Base-by-base conservation (phyloP, 768 basidiomycete genomes). In the Leccinum barrowsii region DNA sequence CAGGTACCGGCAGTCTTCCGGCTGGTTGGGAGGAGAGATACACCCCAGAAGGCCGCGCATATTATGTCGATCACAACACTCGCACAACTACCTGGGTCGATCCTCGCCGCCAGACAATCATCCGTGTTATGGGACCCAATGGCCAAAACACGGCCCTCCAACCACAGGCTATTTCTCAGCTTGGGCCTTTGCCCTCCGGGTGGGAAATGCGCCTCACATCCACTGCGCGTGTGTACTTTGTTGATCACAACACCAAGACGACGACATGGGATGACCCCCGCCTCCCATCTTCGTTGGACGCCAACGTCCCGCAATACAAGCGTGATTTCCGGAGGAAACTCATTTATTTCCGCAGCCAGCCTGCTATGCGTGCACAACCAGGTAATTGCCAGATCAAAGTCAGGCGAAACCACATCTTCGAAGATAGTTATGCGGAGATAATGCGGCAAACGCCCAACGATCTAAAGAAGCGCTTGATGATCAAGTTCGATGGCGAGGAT, bases 51-150 rank as follows among this genome's bases (percentile, higher is more conserved):
- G 97, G 97, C 19, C 85, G 97, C 42, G 94, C 97, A 2, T 99
- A 99, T 76, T 99, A 97, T 73, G 97, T 99, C 52, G 97, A 99
- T 73, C 97, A 99, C 77, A 99, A 99, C 71, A 98, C 96, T 11
- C 86, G 97, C 50, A 98, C 97, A 19, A 98, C 97, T 32, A 99
- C 97, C n/a, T 99, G 97, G 97, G 95, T 98, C 22, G 97, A 99
- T 72, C 97, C 97, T 40, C 89, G 97, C 52, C 86, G 97, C 49
- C 97, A 98, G 76, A 94, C 94, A 11, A 84, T 98, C 60, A 89
- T 98, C 59, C 94, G 96, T 61, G 95, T 98, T 50, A 91, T 98
- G 87, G 95, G 93, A 19, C 93, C 94, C 21, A 86, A 85, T 67
- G 94, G 95, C 11, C 92, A 92, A 74, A 90, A 90, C 63, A 77